Evolutionary conservation across 1,139 yeast genomes (phyloP), one percentile per base, ranked within the genome.

Genomic region (Geotrichum phurueaensis): DNA sequence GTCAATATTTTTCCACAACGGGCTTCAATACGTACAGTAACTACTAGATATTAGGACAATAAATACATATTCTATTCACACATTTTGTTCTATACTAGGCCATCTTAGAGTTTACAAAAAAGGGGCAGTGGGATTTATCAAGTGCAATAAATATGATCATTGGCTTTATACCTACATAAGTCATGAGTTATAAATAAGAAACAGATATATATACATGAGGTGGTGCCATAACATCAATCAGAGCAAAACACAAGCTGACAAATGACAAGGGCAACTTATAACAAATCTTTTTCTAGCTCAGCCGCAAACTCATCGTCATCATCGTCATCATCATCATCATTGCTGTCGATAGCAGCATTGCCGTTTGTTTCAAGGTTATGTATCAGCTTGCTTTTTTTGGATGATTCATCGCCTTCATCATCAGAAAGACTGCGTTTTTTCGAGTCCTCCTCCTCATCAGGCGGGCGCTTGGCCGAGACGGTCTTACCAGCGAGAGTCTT

Each of bases 251-350:
- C 23, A 51, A 31, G 13, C 18, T 15, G 23, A 22, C 15, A 36
- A 36, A 36, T 12, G 1, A 36, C 10, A 36, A 36, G 13, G 43
- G 18, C 43, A 36, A n/a, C 20, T 61, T 65, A 70, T 66, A 68
- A 59, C 48, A 70, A 57, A 54, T 68, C 73, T 47, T 67, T 63
- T 50, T 70, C 73, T 23, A 78, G 69, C 64, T 78, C 80, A 39
- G 74, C 76, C 57, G 78, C 79, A 53, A 77, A 66, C 48, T 70
- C 78, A n/a, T 75, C 75, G n/a, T 69, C 73, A 27, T 70, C 73
- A 36, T 68, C 73, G 15, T 70, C 75, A n/a, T 63, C 64, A n/a
- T 58, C 63, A 9, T 52, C 55, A 12, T n/a, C 54, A 20, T 33
- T 50, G 13, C 33, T 48, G 13, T 57, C 59, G 51, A 54, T 54